These are phyloP conservation scores for Capsaspora owczarzaki DNA, from an alignment of 78 protist genomes.

Conservation along the genomic window DNA sequence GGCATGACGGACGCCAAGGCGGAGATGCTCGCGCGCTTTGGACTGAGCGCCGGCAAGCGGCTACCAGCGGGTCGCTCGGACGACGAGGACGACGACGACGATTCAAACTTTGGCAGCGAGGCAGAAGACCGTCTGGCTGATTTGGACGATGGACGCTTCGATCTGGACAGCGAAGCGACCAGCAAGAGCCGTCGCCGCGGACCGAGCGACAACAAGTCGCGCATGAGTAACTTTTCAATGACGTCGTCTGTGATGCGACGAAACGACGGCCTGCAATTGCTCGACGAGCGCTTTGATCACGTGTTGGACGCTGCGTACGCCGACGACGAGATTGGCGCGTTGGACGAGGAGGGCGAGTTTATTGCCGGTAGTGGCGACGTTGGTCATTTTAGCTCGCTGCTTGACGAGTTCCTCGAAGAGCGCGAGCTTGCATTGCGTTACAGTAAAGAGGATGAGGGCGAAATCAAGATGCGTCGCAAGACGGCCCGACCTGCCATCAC, in stretches of 20 bases:
- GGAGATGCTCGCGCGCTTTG: too few species aligned
- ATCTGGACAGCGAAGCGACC: too few species aligned
- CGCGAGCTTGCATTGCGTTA: too few species aligned
- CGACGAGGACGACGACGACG: not conserved
- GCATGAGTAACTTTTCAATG: slow-evolving; percentile 37
- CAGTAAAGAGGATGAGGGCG: too few species aligned
- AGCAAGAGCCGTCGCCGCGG: not conserved
- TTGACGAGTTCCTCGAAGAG: not conserved
- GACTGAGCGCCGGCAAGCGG: too few species aligned
- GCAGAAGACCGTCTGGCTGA: not conserved
- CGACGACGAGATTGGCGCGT: not conserved
- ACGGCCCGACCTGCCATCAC: too few species aligned
- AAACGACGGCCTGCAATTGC: slow-evolving; percentile 1
- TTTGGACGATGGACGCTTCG: too few species aligned
- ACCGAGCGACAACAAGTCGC: slow-evolving; percentile 23
- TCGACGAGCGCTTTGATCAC: slow-evolving; percentile 35
- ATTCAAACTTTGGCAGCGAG: not conserved
- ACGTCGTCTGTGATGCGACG: slow-evolving; percentile 30
- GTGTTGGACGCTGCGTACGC: not conserved
- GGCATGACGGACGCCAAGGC: too few species aligned
- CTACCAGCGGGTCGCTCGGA: too few species aligned
- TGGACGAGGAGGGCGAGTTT: not conserved
- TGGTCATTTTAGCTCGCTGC: not conserved
- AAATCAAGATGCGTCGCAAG: too few species aligned
- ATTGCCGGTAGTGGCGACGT: not conserved